Evolutionary conservation across 805 yeast genomes (phyloP), one percentile per base, ranked within the genome.

Genomic region (Zygosaccharomyces rouxii): DNA sequence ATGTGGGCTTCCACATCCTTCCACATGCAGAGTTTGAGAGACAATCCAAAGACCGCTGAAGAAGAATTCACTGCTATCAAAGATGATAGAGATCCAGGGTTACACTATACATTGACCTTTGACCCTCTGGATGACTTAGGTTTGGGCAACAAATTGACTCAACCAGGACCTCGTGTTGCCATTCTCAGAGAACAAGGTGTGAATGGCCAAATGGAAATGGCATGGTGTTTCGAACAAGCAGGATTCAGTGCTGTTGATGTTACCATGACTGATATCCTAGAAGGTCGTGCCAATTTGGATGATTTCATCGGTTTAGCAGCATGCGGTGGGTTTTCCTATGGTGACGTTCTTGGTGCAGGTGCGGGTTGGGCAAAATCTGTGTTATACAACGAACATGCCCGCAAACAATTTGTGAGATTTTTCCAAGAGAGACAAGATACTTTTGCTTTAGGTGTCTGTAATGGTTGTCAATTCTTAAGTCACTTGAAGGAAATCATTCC

Each of bases 301-400:
- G 84, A 80, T 39, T 94, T 94, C 69, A 88, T 84, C 43, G 99
- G 99, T 53, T 60, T 94, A 42, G 98, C 97, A 38, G 98, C 98
- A 3, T 95, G 99, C 72, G 99, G 99, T 70, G 99, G 99, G 13
- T 94, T 94, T 76, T 89, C 97, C 1, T 94, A 90, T 64, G 99
- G 99, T 76, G 99, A 94, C 71, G 99, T 94, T 42, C 75, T 94
- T 51, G 99, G 99, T 58, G 99, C 99, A 30, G 99, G 97, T 66
- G 86, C 92, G 46, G 99, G 99, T 50, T 94, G 99, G 99, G 99
- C 99, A 50, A 89, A 89, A 64, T 88, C 97, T 14, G 96, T 94
- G 7, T 72, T 94, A 56, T 89, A 83, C 78, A 85, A 92, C 64
- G 87, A 80, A 31, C 74, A 71, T 47, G 86, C 92, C 31, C 81